A percentile compares a stretch with the other conserved stretches of the same genome.
These are phyloP conservation scores for Populus euphratica DNA, from an alignment of 345 rosid species.

Conservation along the genomic window DNA sequence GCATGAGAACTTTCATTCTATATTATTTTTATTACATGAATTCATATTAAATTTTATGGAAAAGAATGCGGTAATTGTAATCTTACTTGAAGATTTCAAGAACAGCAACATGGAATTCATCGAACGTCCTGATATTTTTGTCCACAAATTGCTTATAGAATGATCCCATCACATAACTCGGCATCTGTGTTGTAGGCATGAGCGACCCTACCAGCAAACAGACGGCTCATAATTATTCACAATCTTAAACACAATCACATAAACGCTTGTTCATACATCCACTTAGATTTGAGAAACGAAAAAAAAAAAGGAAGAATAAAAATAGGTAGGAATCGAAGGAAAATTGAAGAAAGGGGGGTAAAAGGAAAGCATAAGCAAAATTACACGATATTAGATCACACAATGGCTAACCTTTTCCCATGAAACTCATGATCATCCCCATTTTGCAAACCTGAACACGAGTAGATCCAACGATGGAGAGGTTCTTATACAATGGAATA, in stretches of 20 bases:
- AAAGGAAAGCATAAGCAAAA: neutral
- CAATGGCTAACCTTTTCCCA: slow-evolving; percentile 51
- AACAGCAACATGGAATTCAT: slow-evolving; percentile 68
- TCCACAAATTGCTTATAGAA: slow-evolving; percentile 57
- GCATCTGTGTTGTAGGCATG: slow-evolving; percentile 53
- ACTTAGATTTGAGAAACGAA: neutral
- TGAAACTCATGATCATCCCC: slow-evolving; percentile 55
- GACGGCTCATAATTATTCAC: neutral
- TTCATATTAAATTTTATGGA: too few species aligned
- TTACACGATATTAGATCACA: neutral
- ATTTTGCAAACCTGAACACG: slow-evolving; percentile 28
- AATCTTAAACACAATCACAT: neutral
- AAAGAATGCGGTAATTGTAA: neutral
- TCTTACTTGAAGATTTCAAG: slow-evolving; percentile 73
- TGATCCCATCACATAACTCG: slow-evolving; percentile 53
- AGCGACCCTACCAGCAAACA: slow-evolving; percentile 31
- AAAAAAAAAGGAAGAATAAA: neutral
- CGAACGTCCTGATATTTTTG: slow-evolving; percentile 45
- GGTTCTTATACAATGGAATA: neutral
- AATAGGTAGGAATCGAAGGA: neutral
- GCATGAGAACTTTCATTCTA: neutral
- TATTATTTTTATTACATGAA: too few species aligned
- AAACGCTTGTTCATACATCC: neutral
- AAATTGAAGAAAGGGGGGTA: neutral
- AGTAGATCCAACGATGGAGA: neutral